Conservation (phyloP, 2,329 filamentous ascomycete genomes). For the Arthrinium puccinioides region DNA sequence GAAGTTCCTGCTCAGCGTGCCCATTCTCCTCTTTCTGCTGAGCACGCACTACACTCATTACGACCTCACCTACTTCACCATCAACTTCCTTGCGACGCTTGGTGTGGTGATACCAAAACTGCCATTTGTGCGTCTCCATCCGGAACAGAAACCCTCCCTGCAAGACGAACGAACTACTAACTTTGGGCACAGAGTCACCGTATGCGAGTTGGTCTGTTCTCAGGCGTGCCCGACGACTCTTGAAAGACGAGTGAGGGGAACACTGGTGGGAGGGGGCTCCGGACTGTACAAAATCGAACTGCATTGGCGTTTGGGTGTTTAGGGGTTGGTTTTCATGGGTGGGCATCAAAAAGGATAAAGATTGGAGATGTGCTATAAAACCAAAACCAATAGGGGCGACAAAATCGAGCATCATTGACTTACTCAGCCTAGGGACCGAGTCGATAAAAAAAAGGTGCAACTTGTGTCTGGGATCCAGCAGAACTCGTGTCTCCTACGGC, state of each 20-base stretch:
- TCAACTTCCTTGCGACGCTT: constrained; percentile 90
- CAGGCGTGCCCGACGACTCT: constrained; percentile 60
- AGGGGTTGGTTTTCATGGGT: neutral
- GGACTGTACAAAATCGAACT: constrained; percentile 10
- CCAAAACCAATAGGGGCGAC: neutral
- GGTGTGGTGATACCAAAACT: constrained; percentile 94
- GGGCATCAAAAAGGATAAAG: constrained; percentile 1
- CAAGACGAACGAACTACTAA: constrained; percentile 8
- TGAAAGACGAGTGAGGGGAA: too few species aligned
- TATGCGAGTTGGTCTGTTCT: constrained; percentile 70
- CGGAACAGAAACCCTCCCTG: neutral
- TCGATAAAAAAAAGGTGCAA: too few species aligned
- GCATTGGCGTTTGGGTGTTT: constrained; percentile 12
- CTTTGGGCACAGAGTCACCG: constrained; percentile 59
- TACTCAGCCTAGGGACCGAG: neutral
- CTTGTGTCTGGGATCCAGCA: too few species aligned
- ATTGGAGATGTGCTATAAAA: neutral
- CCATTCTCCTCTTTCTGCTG: constrained; percentile 87
- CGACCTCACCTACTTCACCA: constrained; percentile 91
- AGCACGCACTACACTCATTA: constrained; percentile 99
- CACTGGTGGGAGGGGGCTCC: constrained; percentile 16
- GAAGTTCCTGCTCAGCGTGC: constrained; percentile 93
- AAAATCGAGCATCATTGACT: neutral
- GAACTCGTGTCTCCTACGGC: too few species aligned
- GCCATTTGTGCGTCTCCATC: constrained; percentile 66